A percentile compares a stretch with the other conserved stretches of the same genome.
phyloP scores from a whole-genome alignment of 768 basidiomycete genomes.

The Panaeolus papilionaceus region DNA sequence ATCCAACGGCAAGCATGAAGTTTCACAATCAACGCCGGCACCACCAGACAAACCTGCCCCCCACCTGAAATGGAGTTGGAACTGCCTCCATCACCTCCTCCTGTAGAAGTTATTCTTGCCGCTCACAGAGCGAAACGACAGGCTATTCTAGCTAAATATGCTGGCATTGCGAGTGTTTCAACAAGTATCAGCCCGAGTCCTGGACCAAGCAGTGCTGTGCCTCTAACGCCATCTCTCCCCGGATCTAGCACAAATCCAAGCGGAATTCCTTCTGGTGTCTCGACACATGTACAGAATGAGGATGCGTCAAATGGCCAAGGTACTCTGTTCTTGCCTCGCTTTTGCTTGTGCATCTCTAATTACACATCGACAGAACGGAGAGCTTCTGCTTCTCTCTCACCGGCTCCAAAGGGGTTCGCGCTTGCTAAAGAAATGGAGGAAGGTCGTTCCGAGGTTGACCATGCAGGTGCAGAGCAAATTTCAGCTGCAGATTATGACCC shows the following conservation, averaged over 20 bases:
- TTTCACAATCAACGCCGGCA: slow-evolving; percentile 17
- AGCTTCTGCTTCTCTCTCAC: slow-evolving; percentile 63
- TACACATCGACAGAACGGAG: slow-evolving; percentile 45
- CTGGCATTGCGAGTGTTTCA: slow-evolving; percentile 47
- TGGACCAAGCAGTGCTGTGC: slow-evolving; percentile 75
- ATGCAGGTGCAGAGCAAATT: slow-evolving; percentile 67
- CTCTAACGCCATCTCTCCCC: slow-evolving; percentile 58
- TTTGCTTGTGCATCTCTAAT: background rate
- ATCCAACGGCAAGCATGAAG: slow-evolving; percentile 22
- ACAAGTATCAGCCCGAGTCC: slow-evolving; percentile 60
- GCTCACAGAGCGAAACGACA: slow-evolving; percentile 75
- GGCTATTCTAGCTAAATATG: slow-evolving; percentile 83
- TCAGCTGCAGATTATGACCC: slow-evolving; percentile 93
- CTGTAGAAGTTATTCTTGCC: slow-evolving; percentile 69
- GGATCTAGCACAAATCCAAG: slow-evolving; percentile 1
- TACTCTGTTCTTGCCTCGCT: slow-evolving; percentile 16
- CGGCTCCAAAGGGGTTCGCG: slow-evolving; percentile 64
- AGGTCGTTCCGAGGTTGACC: slow-evolving; percentile 50
- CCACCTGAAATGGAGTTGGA: slow-evolving; percentile 57
- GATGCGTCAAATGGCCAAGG: slow-evolving; percentile 26
- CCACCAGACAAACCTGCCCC: slow-evolving; percentile 18
- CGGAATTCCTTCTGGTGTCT: background rate
- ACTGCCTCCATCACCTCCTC: slow-evolving; percentile 54
- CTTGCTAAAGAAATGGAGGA: slow-evolving; percentile 71
- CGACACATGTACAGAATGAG: background rate